These are phyloP conservation scores for Daedaleopsis nitida DNA, from an alignment of 768 basidiomycete genomes.

Conservation along the genomic window DNA sequence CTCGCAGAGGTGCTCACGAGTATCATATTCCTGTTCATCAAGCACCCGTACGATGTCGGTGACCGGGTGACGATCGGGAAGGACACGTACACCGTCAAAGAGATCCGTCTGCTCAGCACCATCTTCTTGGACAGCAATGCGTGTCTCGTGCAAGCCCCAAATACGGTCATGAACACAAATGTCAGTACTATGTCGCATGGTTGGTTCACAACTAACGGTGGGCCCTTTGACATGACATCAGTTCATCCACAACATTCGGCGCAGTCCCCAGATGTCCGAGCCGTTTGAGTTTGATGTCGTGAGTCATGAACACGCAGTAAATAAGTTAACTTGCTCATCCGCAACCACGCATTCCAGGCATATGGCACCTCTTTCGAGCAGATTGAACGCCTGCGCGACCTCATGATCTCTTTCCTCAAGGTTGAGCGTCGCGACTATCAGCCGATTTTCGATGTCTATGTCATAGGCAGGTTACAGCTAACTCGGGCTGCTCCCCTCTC, in stretches of 20 bases:
- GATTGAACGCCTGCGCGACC: slow-evolving; percentile 70
- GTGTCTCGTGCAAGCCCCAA: slow-evolving; percentile 71
- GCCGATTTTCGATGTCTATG: slow-evolving; percentile 71
- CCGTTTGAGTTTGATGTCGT: slow-evolving; percentile 78
- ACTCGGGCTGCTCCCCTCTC: not conserved
- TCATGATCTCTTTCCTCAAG: slow-evolving; percentile 80
- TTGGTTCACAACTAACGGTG: no score
- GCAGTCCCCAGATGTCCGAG: slow-evolving; percentile 82
- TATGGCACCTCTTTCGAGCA: slow-evolving; percentile 81
- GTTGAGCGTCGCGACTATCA: slow-evolving; percentile 74
- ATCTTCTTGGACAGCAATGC: slow-evolving; percentile 64
- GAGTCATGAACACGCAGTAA: not conserved
- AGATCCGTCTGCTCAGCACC: slow-evolving; percentile 83
- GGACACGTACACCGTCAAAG: slow-evolving; percentile 75
- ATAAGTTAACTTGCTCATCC: not conserved
- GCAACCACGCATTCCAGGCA: slow-evolving; percentile 24
- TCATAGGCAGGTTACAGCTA: slow-evolving; percentile 48
- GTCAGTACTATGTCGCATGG: slow-evolving; percentile 20
- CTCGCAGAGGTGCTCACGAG: slow-evolving; percentile 80
- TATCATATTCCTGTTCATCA: slow-evolving; percentile 91
- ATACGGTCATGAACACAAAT: slow-evolving; percentile 57
- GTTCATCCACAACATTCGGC: slow-evolving; percentile 73
- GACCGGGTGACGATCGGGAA: slow-evolving; percentile 62
- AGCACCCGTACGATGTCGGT: slow-evolving; percentile 82
- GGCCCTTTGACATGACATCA: slow-evolving; percentile 27